These are phyloP conservation scores for Penicillium hordei DNA, from an alignment of 2,329 filamentous ascomycete genomes.

Conservation along the genomic window DNA sequence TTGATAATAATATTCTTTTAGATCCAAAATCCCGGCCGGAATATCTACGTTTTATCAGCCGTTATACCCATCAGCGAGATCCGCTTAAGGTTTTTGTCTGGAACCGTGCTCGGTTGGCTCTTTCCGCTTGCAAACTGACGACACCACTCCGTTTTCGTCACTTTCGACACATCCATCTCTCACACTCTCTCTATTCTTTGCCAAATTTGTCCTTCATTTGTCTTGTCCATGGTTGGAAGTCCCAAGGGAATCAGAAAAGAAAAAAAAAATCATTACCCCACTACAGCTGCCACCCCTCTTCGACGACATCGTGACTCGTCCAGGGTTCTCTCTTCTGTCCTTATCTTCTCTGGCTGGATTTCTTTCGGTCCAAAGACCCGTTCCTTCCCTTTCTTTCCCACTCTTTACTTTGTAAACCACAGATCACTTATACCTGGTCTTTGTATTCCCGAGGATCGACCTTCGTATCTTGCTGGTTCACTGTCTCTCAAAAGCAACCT, in stretches of 20 bases:
- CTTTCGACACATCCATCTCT: slow-evolving; percentile 3
- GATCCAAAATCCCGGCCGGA: not conserved
- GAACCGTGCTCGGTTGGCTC: slow-evolving; percentile 30
- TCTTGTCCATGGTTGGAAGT: slow-evolving; percentile 19
- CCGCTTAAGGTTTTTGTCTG: slow-evolving; percentile 34
- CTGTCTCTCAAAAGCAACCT: slow-evolving; percentile 9
- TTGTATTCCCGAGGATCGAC: slow-evolving; percentile 18
- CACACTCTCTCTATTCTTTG: not conserved
- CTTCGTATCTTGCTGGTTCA: slow-evolving; percentile 27
- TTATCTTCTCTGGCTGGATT: slow-evolving; percentile 10
- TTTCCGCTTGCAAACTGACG: slow-evolving; percentile 41
- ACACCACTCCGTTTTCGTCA: slow-evolving; percentile 38
- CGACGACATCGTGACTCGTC: slow-evolving; percentile 27
- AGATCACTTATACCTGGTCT: slow-evolving; percentile 18
- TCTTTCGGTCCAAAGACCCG: slow-evolving; percentile 27
- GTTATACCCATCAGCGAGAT: slow-evolving; percentile 1
- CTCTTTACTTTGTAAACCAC: slow-evolving; percentile 24
- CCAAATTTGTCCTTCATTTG: not conserved
- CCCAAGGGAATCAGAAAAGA: slow-evolving; percentile 1
- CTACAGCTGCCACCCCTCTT: slow-evolving; percentile 20
- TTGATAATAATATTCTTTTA: not conserved
- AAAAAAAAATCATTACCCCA: slow-evolving; percentile 15
- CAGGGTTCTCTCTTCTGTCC: slow-evolving; percentile 11
- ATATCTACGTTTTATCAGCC: not conserved
- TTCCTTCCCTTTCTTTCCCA: slow-evolving; percentile 15